Percentiles rank a stretch among this genome's conserved stretches.
Conservation (phyloP, 2,329 filamentous ascomycete genomes). For the Calonectria ilicicola region DNA sequence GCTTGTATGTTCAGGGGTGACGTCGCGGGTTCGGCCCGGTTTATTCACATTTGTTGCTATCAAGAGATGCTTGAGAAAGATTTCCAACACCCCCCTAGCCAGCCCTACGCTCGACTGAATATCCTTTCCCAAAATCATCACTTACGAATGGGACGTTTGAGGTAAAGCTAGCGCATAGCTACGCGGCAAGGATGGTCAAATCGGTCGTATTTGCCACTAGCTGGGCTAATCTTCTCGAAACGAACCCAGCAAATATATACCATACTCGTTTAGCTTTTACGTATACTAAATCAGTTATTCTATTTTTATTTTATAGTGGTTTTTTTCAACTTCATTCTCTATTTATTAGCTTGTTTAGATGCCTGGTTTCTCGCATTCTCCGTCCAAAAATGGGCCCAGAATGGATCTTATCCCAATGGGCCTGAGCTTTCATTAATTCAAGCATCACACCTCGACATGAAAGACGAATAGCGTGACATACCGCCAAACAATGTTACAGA, state of each 20-base stretch:
- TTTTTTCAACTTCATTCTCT: background rate
- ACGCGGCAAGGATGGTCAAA: background rate
- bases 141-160: background rate
- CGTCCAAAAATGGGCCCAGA: no score
- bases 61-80: background rate
- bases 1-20: conserved; percentile 11
- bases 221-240: no score
- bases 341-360: background rate
- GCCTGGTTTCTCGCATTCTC: background rate
- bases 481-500: background rate
- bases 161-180: background rate
- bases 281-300: no score
- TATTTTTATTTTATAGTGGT: background rate
- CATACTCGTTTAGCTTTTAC: no score
- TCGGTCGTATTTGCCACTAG: background rate
- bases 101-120: conserved; percentile 28
- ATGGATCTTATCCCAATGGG: background rate
- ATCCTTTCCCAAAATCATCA: conserved; percentile 12
- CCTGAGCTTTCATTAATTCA: background rate
- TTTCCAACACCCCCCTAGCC: conserved; percentile 5
- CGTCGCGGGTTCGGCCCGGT: conserved; percentile 30
- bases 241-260: no score
- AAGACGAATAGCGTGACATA: background rate
- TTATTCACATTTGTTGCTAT: background rate
- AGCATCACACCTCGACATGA: background rate